Base-by-base conservation (phyloP, 371 early-diverging fungal species). In the Mucor lusitanicus region DNA sequence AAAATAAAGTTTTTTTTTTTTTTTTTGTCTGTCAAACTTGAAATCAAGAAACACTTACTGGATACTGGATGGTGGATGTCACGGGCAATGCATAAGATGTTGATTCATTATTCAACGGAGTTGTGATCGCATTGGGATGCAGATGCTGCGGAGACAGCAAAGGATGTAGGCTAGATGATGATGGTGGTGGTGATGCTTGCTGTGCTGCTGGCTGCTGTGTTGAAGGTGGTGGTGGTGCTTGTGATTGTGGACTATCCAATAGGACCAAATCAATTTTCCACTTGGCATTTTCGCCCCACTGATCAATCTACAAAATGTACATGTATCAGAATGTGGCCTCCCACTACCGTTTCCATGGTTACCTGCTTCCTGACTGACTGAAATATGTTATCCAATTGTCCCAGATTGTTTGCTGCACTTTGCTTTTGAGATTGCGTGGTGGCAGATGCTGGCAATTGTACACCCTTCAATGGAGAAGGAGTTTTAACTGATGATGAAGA, bases 271-370 rank as follows among this genome's bases (percentile, higher is more conserved):
- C 77, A 21, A 77, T 77, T 35, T 77, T 77, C 77, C 77, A 77
- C 40, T 74, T 74, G 30, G 77, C 77, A 66, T 74, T 67, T 57
- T 77, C 77, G 32, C 77, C 77, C 77, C 77, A 77, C 59, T 70
- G 68, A 56, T 73, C 71, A 73, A 76, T 71, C 76, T 76, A 25
- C 21, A 35, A 17, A 2, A 15, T 42, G 6, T 15, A 17, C 15
- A n/a, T 17, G 0, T 17, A 40, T 46, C 44, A 42, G n/a, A 17
- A 42, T 17, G 15, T 17, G 35, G 35, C 6, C 6, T 35, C 8
- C 8, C 6, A 9, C 35, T 35, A 9, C 11, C 9, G 6, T 35
- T 35, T 35, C 7, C 11, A 5, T 35, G 21, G 25, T 64, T 54
- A 72, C 72, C 59, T 72, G 72, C 68, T 54, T 64, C 33, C 68